Evolutionary conservation across 129 eudicot genomes (phyloP).

Genomic region (Scalesia atractyloides): DNA sequence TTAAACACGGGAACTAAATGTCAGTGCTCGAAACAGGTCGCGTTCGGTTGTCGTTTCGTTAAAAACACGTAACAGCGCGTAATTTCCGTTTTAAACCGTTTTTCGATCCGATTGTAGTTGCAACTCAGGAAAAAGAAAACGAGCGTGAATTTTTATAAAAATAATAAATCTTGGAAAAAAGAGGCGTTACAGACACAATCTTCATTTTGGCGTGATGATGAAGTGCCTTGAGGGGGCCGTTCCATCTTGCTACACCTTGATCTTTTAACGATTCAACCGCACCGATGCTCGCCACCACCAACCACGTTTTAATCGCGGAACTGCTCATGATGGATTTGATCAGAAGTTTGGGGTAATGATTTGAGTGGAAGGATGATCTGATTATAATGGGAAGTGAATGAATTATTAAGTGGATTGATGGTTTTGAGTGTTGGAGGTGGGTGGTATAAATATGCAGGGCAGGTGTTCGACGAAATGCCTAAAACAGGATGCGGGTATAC

Average conservation of each 20-base stretch:
- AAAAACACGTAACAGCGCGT: too few relatives aligned
- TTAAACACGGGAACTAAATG: too few relatives aligned
- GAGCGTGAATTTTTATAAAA: too few relatives aligned
- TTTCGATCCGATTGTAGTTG: too few relatives aligned
- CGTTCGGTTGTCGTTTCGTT: too few relatives aligned
- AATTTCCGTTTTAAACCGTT: too few relatives aligned
- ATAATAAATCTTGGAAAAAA: too few relatives aligned
- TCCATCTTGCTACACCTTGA: conserved; percentile 65
- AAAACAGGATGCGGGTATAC: conserved; percentile 26
- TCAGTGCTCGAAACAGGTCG: too few relatives aligned
- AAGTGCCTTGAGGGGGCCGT: conserved; percentile 42
- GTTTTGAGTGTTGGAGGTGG: neutral
- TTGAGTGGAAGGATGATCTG: too few relatives aligned
- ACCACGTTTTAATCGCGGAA: conserved; percentile 53
- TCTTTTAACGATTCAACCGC: conserved; percentile 73
- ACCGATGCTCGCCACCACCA: conserved; percentile 61
- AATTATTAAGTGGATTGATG: neutral
- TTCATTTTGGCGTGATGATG: conserved; percentile 50
- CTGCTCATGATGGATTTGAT: conserved; percentile 28
- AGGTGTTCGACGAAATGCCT: conserved; percentile 13
- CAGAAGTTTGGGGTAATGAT: neutral
- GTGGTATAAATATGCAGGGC: conserved; percentile 11
- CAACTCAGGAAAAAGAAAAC: too few relatives aligned
- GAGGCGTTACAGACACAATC: conserved; percentile 26
- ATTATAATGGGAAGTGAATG: neutral